Percentiles rank a stretch among this genome's conserved stretches.
phyloP scores from a whole-genome alignment of 371 early-diverging fungal genomes.

The Syncephalastrum monosporum region DNA sequence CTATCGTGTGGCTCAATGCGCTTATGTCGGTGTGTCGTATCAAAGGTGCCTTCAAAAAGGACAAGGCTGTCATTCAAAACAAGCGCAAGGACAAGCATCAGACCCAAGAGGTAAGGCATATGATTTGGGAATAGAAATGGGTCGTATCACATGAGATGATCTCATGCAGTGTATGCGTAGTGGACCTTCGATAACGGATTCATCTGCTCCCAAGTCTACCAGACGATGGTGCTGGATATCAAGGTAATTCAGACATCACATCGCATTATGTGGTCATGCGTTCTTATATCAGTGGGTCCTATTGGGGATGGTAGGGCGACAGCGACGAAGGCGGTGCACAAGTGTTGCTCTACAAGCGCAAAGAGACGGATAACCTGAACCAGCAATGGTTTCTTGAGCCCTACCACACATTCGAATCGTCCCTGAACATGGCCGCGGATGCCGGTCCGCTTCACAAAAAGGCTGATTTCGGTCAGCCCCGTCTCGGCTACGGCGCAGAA shows the following conservation, averaged over 20 bases:
- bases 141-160: not conserved
- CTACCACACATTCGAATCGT: constrained; percentile 36
- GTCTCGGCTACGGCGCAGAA: constrained; percentile 48
- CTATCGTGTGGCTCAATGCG: not conserved
- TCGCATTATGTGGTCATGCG: too few relatives aligned
- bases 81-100: constrained; percentile 34
- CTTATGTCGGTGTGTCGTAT: not conserved
- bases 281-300: too few relatives aligned
- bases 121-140: not conserved
- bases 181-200: constrained; percentile 45
- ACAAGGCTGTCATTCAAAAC: constrained; percentile 47
- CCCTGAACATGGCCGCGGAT: constrained; percentile 35
- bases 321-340: constrained; percentile 46
- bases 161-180: constrained; percentile 15
- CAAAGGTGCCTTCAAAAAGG: constrained; percentile 46
- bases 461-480: constrained; percentile 42
- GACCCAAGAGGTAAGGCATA: constrained; percentile 37
- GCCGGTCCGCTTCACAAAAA: constrained; percentile 39
- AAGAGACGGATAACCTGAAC: constrained; percentile 43
- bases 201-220: constrained; percentile 42
- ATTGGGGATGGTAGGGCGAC: constrained; percentile 27
- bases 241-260: constrained; percentile 23
- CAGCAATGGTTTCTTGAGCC: constrained; percentile 49
- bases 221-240: constrained; percentile 48
- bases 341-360: constrained; percentile 43